phyloP scores from a whole-genome alignment of 257 asterid species.

The Fraxinus americana region DNA sequence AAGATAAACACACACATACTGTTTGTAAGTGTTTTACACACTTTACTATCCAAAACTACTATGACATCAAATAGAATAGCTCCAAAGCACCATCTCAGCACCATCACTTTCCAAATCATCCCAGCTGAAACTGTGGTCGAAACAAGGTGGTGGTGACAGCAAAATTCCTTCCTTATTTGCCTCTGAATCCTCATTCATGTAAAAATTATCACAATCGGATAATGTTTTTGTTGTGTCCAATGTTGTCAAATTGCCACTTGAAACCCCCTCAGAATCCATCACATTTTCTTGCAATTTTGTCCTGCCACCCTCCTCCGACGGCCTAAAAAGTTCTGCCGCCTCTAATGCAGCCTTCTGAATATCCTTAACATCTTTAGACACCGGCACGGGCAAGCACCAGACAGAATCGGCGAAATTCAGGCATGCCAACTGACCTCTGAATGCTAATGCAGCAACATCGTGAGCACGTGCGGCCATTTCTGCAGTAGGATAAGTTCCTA shows the following conservation, averaged over 20 bases:
- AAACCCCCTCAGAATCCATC: neutral
- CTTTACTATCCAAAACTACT: too few relatives aligned
- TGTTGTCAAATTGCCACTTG: neutral
- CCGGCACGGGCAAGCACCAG: conserved; percentile 52
- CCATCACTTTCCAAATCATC: conserved; percentile 47
- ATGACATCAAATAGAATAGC: conserved; percentile 32
- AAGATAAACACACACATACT: too few relatives aligned
- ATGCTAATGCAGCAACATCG: conserved; percentile 79
- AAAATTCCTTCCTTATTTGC: conserved; percentile 35
- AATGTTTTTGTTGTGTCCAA: neutral
- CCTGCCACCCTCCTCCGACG: neutral
- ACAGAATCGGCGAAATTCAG: conserved; percentile 74
- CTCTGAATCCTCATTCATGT: conserved; percentile 5
- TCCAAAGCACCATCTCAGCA: conserved; percentile 66
- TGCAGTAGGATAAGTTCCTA: conserved; percentile 72
- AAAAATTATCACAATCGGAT: neutral
- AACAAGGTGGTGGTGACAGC: conserved; percentile 61
- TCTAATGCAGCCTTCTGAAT: conserved; percentile 53
- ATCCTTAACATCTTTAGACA: conserved; percentile 47
- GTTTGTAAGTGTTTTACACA: too few relatives aligned
- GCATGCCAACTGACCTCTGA: conserved; percentile 54
- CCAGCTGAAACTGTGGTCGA: conserved; percentile 36
- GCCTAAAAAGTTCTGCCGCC: conserved; percentile 56
- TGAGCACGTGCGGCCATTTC: conserved; percentile 92
- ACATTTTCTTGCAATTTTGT: neutral